phyloP scores from a whole-genome alignment of 1,139 yeast genomes.

The Blastobotrys malaysiensis region DNA sequence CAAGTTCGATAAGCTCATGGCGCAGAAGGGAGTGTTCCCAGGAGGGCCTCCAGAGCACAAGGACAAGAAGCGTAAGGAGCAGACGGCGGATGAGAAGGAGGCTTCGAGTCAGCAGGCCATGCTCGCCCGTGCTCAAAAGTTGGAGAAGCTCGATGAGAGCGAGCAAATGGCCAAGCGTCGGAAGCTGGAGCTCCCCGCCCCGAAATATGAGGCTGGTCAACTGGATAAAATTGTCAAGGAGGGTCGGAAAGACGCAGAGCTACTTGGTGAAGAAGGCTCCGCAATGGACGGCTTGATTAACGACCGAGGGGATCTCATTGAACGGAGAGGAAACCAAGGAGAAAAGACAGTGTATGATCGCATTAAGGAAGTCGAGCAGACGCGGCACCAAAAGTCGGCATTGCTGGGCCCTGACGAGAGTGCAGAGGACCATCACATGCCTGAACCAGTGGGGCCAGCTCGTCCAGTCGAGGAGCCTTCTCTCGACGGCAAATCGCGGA shows the following conservation, averaged over 20 bases:
- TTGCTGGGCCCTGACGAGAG: conserved; percentile 24
- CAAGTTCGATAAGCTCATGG: conserved; percentile 45
- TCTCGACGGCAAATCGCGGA: neutral
- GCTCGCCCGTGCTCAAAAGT: conserved; percentile 37
- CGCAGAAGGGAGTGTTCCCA: conserved; percentile 44
- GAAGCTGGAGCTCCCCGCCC: conserved; percentile 51
- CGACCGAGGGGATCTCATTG: neutral
- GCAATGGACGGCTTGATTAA: neutral
- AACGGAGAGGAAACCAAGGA: neutral
- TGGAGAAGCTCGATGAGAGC: conserved; percentile 32
- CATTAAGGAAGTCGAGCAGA: neutral
- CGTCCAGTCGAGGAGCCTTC: neutral
- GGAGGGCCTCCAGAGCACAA: conserved; percentile 29
- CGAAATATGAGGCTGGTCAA: conserved; percentile 38
- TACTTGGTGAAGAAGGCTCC: neutral
- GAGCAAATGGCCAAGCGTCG: conserved; percentile 46
- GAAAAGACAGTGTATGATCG: neutral
- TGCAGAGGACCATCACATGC: neutral
- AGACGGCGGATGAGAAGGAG: conserved; percentile 13
- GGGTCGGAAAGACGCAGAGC: conserved; percentile 6
- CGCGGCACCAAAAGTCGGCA: conserved; percentile 26
- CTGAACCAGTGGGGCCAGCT: neutral
- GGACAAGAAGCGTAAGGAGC: conserved; percentile 27
- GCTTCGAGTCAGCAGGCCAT: conserved; percentile 30
- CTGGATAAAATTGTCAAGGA: conserved; percentile 31